A percentile compares a stretch with the other conserved stretches of the same genome.
Conservation (phyloP, 106 monocot species). For the Phalaenopsis aphrodite region DNA sequence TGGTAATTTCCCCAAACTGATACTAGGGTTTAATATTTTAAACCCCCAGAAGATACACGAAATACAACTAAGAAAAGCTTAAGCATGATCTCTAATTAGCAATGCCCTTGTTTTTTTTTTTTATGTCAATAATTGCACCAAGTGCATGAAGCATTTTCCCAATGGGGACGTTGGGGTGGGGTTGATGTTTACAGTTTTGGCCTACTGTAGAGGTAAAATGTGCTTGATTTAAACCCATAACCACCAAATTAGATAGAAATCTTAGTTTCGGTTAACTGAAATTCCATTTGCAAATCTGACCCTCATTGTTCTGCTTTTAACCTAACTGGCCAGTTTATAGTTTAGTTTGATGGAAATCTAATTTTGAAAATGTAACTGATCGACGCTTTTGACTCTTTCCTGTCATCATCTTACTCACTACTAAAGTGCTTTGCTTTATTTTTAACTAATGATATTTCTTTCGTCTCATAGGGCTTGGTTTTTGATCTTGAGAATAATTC, state of each 20-base stretch:
- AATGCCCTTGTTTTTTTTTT: no score
- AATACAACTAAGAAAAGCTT: not conserved
- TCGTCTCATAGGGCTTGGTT: conserved; percentile 39
- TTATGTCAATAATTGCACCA: no score
- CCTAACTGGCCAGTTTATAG: not conserved
- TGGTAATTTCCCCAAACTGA: not conserved
- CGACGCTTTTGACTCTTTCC: not conserved
- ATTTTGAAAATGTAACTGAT: not conserved
- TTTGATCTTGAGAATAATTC: conserved; percentile 86
- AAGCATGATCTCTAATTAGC: not conserved
- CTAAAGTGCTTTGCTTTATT: not conserved
- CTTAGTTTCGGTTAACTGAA: not conserved
- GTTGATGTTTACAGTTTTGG: no score
- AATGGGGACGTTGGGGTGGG: no score
- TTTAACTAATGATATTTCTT: not conserved
- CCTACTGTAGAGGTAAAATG: not conserved
- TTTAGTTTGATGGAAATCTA: no score
- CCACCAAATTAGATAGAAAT: not conserved
- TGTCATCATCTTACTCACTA: not conserved
- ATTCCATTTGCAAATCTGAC: not conserved
- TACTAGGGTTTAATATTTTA: not conserved
- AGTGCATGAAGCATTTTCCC: no score
- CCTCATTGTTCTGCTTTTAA: not conserved
- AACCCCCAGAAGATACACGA: not conserved
- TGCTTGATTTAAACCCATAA: not conserved